A percentile compares a stretch with the other conserved stretches of the same genome.
phyloP scores from a whole-genome alignment of 768 basidiomycete species.

The Pleurotus platypus region DNA sequence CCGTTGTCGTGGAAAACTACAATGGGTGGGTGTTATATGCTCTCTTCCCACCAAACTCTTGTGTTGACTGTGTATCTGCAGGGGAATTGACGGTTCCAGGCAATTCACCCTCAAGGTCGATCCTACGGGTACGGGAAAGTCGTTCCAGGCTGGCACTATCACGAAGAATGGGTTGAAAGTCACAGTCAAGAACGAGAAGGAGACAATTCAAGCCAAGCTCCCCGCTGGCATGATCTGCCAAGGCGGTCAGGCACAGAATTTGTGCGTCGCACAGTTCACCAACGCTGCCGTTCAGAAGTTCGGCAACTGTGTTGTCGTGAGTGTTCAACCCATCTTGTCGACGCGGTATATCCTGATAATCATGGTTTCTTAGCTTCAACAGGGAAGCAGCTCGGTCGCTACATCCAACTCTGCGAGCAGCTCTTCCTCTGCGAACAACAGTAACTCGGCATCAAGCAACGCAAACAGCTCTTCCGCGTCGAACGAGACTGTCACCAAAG shows the following conservation, averaged over 20 bases:
- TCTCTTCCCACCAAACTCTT: too few relatives aligned
- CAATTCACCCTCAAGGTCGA: constrained; percentile 42
- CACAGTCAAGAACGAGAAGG: constrained; percentile 31
- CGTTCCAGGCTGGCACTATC: constrained; percentile 33
- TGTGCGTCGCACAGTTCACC: constrained; percentile 50
- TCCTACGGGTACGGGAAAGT: constrained; percentile 35
- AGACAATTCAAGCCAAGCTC: constrained; percentile 38
- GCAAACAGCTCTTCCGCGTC: background rate
- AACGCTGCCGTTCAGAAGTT: constrained; percentile 41
- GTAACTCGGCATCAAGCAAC: background rate
- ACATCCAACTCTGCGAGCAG: constrained; percentile 3
- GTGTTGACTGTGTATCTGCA: constrained; percentile 11
- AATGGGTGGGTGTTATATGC: constrained; percentile 34
- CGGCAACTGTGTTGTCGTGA: constrained; percentile 51
- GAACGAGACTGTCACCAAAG: background rate
- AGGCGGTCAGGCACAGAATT: constrained; percentile 39
- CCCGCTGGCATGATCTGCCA: constrained; percentile 48
- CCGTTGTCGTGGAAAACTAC: constrained; percentile 39
- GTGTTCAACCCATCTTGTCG: background rate
- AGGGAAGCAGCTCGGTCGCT: constrained; percentile 4
- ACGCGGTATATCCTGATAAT: too few relatives aligned
- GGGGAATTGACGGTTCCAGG: constrained; percentile 46
- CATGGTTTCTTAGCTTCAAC: background rate
- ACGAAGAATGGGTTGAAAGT: constrained; percentile 45
- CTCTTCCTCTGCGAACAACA: background rate